Percentiles rank a stretch among this genome's conserved stretches.
Evolutionary conservation across 805 yeast genomes (phyloP).

Genomic region (Starmerella vaccinii): DNA sequence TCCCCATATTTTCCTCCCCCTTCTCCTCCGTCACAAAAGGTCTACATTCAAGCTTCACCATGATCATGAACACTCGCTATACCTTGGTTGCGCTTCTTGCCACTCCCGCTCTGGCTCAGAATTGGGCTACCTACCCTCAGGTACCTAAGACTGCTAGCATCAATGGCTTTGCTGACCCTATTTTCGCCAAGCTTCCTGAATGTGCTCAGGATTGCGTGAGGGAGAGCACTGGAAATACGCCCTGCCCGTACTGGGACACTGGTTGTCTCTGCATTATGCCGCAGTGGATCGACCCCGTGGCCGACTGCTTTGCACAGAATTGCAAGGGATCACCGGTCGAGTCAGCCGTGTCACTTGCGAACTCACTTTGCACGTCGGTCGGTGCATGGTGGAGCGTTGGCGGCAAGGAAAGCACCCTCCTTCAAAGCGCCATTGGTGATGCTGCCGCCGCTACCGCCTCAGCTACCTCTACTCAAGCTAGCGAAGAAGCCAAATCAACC

Average conservation of each 20-base stretch:
- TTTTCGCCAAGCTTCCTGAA: not conserved
- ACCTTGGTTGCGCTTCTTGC: not conserved
- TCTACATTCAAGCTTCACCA: not conserved
- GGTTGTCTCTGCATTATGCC: slow-evolving; percentile 7
- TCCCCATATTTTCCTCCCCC: too few species aligned
- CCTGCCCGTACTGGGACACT: slow-evolving; percentile 9
- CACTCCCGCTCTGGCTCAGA: not conserved
- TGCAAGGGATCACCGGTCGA: slow-evolving; percentile 1
- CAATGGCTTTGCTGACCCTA: slow-evolving; percentile 7
- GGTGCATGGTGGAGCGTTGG: slow-evolving; percentile 6
- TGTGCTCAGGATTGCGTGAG: slow-evolving; percentile 3
- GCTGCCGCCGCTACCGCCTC: not conserved
- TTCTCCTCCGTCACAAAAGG: too few species aligned
- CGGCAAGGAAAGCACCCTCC: not conserved
- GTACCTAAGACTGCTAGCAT: slow-evolving; percentile 7
- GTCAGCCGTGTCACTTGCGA: not conserved
- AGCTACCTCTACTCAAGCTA: not conserved
- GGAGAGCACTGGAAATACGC: not conserved
- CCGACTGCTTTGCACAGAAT: slow-evolving; percentile 5
- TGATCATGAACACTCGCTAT: not conserved
- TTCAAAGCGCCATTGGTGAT: not conserved
- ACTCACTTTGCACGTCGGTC: not conserved
- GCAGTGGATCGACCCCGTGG: slow-evolving; percentile 4
- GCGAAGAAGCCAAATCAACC: not conserved
- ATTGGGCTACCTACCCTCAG: slow-evolving; percentile 5